Base-by-base conservation (phyloP, 1,284 basidiomycete genomes). In the Takashimella koratensis region DNA sequence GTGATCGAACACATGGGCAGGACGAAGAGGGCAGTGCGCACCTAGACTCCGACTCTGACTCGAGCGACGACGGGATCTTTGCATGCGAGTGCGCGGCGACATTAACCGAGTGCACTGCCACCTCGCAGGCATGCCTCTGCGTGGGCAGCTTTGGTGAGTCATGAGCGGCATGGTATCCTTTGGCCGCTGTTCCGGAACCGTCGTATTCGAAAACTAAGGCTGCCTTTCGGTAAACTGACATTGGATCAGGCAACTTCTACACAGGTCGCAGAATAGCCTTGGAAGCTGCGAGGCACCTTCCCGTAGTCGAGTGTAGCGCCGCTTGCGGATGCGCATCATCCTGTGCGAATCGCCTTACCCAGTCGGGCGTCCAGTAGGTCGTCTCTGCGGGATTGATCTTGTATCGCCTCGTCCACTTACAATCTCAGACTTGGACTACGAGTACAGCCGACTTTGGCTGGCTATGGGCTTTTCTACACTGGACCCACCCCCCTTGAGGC, bases 301-400 rank as follows among this genome's bases (percentile, higher is more conserved):
- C 30, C 8, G 10, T 36, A 36, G 30, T 36, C 16, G 30, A 36
- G 16, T 36, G 30, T 36, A 16, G 30, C 8, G 16, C 8, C 8
- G 16, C 8, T 16, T 36, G 30, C 30, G 30, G 30, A 36, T 36
- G 30, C 16, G 30, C 10, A 16, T 36, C 30, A 8, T 36, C 30
- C 30, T 70, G 67, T 52, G 11, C 49, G 2, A 68, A 68, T 47
- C 49, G 59, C 11, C 24, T 65, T 1, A 64, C 66, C 2, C 67
- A 70, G 49, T 45, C 45, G 11, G 66, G 67, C 11, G 57, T 68
- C 2, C 39, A 53, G 66, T 70, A 43, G 45, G 65, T 52, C 13
- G 12, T 43, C 27, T n/a, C 5, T 43, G 24, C 51, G 54, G 51
- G 12, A 39, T 56, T 12, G 64, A 64, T 19, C 48, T 64, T 1